phyloP scores from a whole-genome alignment of 73 alveolate species.

The Blepharisma japonicum region DNA sequence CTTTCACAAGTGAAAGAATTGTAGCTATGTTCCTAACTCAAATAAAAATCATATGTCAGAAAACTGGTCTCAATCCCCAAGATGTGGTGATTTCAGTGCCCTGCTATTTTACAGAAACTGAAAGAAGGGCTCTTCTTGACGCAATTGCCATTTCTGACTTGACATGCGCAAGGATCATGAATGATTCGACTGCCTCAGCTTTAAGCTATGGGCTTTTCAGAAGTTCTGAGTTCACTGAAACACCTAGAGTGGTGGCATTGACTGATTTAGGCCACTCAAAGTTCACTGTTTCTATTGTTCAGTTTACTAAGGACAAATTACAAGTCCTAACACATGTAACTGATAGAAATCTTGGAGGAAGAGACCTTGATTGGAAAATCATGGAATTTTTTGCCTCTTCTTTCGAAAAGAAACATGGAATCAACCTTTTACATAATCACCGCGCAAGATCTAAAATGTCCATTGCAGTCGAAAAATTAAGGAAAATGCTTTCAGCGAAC shows the following conservation, averaged over 20 bases:
- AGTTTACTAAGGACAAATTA: constrained; percentile 77
- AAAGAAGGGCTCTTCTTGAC: constrained; percentile 92
- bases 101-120: constrained; percentile 82
- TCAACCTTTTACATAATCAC: constrained; percentile 78
- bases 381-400: constrained; percentile 75
- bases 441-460: constrained; percentile 83
- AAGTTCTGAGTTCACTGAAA: constrained; percentile 77
- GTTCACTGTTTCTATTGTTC: constrained; percentile 81
- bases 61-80: constrained; percentile 55
- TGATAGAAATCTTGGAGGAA: constrained; percentile 94
- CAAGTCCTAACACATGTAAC: constrained; percentile 72
- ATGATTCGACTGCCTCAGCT: constrained; percentile 97
- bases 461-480: constrained; percentile 86
- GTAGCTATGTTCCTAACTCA: constrained; percentile 66
- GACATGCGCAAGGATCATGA: constrained; percentile 81
- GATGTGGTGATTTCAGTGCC: constrained; percentile 84
- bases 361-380: constrained; percentile 86
- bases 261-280: constrained; percentile 95
- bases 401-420: constrained; percentile 75
- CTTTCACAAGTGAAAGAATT: constrained; percentile 78
- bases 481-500: constrained; percentile 91
- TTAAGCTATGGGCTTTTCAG: constrained; percentile 96
- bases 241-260: constrained; percentile 87
- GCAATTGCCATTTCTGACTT: constrained; percentile 85
- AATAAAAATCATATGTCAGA: constrained; percentile 50